phyloP scores from a whole-genome alignment of 257 asterid species.

The Penstemon davidsonii region DNA sequence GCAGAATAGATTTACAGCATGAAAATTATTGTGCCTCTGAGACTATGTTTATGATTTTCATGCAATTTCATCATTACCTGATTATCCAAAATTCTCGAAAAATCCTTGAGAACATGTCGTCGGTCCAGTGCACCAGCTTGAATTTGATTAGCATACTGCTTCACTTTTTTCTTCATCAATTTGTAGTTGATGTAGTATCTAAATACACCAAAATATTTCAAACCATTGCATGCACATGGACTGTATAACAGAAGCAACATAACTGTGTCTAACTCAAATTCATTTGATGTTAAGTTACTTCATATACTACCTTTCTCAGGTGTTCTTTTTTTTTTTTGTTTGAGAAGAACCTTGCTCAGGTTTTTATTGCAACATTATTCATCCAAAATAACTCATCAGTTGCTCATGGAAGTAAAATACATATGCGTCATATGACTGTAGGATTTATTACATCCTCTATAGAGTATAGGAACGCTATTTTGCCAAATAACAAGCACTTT shows the following conservation, averaged over 20 bases:
- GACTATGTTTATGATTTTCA: neutral
- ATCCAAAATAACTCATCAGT: slow-evolving; percentile 1
- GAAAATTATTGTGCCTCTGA: neutral
- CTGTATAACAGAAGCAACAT: slow-evolving; percentile 4
- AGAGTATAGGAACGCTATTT: slow-evolving; percentile 19
- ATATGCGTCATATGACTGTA: slow-evolving; percentile 2
- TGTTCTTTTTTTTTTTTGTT: neutral
- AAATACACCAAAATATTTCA: slow-evolving; percentile 28
- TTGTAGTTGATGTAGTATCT: slow-evolving; percentile 98
- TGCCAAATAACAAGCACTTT: neutral
- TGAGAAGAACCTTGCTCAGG: neutral
- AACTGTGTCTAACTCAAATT: neutral
- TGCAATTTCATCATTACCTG: slow-evolving; percentile 53
- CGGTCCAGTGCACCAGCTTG: slow-evolving; percentile 67
- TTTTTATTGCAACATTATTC: slow-evolving; percentile 12
- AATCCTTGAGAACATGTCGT: slow-evolving; percentile 85
- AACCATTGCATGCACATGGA: slow-evolving; percentile 7
- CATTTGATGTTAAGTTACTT: neutral
- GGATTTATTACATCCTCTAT: neutral
- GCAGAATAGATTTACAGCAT: neutral
- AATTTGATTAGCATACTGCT: slow-evolving; percentile 73
- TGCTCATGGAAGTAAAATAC: slow-evolving; percentile 1
- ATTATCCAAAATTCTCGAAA: slow-evolving; percentile 84
- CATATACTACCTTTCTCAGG: neutral
- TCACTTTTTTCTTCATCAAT: slow-evolving; percentile 88